Conservation (phyloP, 2,329 filamentous ascomycete species). For the Stagonosporopsis vannaccii region DNA sequence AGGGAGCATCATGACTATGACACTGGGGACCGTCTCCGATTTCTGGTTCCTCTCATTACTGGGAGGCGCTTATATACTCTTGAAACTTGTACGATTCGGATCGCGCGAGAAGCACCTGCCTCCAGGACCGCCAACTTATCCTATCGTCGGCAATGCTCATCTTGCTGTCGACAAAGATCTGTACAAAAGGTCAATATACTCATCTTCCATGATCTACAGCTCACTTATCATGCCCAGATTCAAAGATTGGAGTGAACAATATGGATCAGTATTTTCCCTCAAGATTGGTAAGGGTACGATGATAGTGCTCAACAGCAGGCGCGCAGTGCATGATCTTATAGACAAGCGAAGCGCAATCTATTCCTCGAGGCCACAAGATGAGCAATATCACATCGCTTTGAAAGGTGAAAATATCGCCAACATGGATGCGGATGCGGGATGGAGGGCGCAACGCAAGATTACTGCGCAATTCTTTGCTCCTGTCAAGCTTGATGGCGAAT, state of each 20-base stretch:
- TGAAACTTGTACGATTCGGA: conserved; percentile 31
- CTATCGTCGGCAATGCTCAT: conserved; percentile 38
- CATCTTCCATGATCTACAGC: neutral
- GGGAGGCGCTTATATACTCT: conserved; percentile 16
- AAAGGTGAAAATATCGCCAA: conserved; percentile 29
- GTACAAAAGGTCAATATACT: conserved; percentile 22
- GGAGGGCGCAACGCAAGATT: conserved; percentile 34
- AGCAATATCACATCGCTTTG: conserved; percentile 21
- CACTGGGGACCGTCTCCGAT: neutral
- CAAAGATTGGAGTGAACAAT: conserved; percentile 32
- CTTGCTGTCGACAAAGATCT: conserved; percentile 26
- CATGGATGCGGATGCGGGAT: conserved; percentile 24
- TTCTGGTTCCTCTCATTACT: neutral
- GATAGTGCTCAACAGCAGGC: conserved; percentile 27
- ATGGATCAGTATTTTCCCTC: conserved; percentile 27
- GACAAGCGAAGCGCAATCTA: conserved; percentile 29
- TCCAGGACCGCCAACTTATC: conserved; percentile 36
- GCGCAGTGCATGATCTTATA: conserved; percentile 28
- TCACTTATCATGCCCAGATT: conserved; percentile 16
- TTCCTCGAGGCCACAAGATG: conserved; percentile 20
- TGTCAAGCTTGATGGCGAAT: conserved; percentile 25
- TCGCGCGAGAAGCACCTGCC: conserved; percentile 35
- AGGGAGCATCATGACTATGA: neutral
- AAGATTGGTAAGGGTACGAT: conserved; percentile 31
- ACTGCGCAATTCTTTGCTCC: conserved; percentile 29